phyloP scores from a whole-genome alignment of 495 filamentous ascomycete species.

The Neurospora sp. region DNA sequence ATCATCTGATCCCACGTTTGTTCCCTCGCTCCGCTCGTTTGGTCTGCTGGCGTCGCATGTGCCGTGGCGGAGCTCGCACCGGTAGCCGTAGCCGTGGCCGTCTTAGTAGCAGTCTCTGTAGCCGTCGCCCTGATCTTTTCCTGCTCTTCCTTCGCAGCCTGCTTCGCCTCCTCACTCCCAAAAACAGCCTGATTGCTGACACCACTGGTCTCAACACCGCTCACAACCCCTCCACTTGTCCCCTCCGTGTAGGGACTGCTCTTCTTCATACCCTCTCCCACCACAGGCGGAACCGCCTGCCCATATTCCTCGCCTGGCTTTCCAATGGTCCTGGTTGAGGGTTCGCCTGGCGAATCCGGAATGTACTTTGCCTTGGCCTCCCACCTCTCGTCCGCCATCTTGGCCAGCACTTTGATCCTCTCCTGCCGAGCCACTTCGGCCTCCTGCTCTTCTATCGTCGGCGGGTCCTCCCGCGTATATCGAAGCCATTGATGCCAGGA shows the following conservation, averaged over 20 bases:
- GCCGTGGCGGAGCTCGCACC: background rate
- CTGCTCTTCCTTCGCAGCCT: background rate
- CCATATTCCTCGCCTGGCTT: background rate
- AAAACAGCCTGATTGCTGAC: background rate
- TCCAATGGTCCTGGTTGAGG: background rate
- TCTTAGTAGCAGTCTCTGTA: background rate
- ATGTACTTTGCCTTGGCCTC: conserved; percentile 51
- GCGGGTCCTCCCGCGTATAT: conserved; percentile 60
- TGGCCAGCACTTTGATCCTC: conserved; percentile 64
- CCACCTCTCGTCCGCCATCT: conserved; percentile 78
- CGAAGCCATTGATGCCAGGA: conserved; percentile 98
- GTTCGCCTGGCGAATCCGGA: conserved; percentile 7
- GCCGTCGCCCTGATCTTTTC: background rate
- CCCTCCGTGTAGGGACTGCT: background rate
- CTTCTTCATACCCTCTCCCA: conserved; percentile 1
- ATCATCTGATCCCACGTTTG: conserved; percentile 19
- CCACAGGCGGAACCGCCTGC: background rate
- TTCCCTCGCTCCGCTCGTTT: conserved; percentile 3
- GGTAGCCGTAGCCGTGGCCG: background rate
- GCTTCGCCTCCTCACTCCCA: background rate
- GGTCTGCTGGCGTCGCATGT: background rate
- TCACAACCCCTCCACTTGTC: background rate
- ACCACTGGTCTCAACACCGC: background rate
- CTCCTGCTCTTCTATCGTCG: conserved; percentile 64
- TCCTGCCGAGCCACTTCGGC: conserved; percentile 56